Conservation (phyloP, 352 stramenopile genomes). For the Pythium vanterpoolii region DNA sequence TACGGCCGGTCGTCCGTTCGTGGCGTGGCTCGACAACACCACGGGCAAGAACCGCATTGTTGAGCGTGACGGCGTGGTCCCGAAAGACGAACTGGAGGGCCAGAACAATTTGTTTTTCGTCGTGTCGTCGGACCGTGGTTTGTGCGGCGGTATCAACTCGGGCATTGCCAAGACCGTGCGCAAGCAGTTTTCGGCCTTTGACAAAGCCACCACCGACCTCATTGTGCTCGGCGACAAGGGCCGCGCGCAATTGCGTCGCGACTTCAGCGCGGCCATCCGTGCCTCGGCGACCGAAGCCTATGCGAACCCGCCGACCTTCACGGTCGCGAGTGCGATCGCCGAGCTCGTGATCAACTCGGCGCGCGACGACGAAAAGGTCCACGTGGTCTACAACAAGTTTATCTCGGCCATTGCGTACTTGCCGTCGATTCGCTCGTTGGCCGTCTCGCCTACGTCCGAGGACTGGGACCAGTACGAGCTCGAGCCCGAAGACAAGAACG, state of each 20-base stretch:
- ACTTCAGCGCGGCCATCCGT: constrained; percentile 60
- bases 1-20: constrained; percentile 78
- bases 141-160: constrained; percentile 98
- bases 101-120: constrained; percentile 94
- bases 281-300: constrained; percentile 84
- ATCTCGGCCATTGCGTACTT: constrained; percentile 95
- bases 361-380: constrained; percentile 91
- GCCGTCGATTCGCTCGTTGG: constrained; percentile 86
- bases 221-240: constrained; percentile 97
- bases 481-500: constrained; percentile 97
- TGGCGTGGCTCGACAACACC: constrained; percentile 79
- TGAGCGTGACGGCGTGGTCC: constrained; percentile 86
- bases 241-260: constrained; percentile 90
- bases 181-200: constrained; percentile 68
- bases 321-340: constrained; percentile 89
- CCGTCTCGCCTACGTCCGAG: constrained; percentile 57
- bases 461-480: constrained; percentile 95
- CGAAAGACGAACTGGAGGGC: constrained; percentile 76
- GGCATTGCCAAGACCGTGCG: constrained; percentile 91
- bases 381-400: constrained; percentile 98
- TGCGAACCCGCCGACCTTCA: constrained; percentile 86
- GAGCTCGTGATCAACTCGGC: constrained; percentile 69
- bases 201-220: constrained; percentile 78
- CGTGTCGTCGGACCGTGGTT: constrained; percentile 96
- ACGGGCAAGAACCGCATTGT: constrained; percentile 70